Conservation (phyloP, 805 yeast genomes). For the Lipomyces oligophaga region DNA sequence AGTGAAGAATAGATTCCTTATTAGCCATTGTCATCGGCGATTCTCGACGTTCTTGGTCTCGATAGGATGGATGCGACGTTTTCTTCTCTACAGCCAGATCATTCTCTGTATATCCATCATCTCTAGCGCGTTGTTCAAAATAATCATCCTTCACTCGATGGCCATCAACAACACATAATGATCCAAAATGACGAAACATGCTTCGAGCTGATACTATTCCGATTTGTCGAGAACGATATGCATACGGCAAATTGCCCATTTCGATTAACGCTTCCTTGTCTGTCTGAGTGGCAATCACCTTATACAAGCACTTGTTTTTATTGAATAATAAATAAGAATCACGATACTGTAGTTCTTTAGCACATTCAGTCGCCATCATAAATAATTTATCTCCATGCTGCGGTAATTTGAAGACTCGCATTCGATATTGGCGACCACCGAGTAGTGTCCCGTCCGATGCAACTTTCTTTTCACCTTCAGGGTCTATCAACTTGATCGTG, state of each 20-base stretch:
- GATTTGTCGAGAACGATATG: constrained; percentile 37
- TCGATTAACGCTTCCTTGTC: constrained; percentile 42
- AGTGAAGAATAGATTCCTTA: constrained; percentile 2
- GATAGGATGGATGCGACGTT: not conserved
- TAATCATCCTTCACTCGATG: constrained; percentile 52
- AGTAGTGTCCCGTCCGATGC: constrained; percentile 40
- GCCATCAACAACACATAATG: constrained; percentile 47
- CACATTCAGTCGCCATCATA: constrained; percentile 43
- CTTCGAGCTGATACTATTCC: constrained; percentile 45
- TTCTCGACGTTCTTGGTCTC: too few species aligned
- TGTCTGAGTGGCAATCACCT: constrained; percentile 39
- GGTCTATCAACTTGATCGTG: constrained; percentile 37
- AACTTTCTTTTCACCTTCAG: constrained; percentile 47
- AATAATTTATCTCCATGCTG: constrained; percentile 40
- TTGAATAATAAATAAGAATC: constrained; percentile 54
- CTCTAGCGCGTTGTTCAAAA: constrained; percentile 47
- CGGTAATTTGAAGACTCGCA: constrained; percentile 44
- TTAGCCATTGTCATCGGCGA: not conserved
- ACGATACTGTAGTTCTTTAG: constrained; percentile 44
- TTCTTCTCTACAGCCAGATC: constrained; percentile 43
- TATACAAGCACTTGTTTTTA: constrained; percentile 40
- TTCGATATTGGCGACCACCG: constrained; percentile 42
- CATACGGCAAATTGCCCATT: constrained; percentile 34
- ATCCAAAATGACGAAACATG: constrained; percentile 50
- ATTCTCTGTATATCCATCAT: constrained; percentile 45